Conservation (phyloP, 345 rosid species). For the Populus davidiana region DNA sequence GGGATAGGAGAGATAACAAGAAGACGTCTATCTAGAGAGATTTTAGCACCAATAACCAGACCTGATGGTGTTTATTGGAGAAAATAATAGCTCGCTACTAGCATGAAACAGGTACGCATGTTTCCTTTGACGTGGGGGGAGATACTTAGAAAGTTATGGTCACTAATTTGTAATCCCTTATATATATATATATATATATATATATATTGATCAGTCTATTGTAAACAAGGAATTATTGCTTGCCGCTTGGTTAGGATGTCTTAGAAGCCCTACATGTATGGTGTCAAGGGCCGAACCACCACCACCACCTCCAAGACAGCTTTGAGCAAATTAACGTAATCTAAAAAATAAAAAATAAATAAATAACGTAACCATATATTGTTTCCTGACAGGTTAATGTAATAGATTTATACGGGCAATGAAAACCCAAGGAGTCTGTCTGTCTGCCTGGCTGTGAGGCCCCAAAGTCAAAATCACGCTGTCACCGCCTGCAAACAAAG, state of each 20-base stretch:
- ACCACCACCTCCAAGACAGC: neutral
- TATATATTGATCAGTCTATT: neutral
- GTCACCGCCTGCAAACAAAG: neutral
- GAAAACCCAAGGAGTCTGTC: neutral
- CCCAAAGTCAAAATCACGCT: neutral
- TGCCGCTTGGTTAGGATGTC: neutral
- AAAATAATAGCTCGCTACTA: conserved; percentile 10
- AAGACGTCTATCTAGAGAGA: conserved; percentile 25
- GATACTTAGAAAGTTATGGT: neutral
- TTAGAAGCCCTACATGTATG: neutral
- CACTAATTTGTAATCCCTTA: neutral
- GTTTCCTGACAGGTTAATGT: neutral
- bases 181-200: too few relatives aligned
- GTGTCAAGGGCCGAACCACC: neutral
- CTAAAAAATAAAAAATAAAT: too few relatives aligned
- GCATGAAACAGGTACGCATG: conserved; percentile 12
- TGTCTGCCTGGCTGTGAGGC: neutral
- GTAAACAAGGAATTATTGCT: too few relatives aligned
- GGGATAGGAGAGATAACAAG: neutral
- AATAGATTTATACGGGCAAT: neutral
- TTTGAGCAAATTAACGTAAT: neutral
- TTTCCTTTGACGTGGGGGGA: neutral
- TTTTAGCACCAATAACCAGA: conserved; percentile 16
- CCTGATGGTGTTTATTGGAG: neutral
- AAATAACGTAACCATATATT: neutral